Conservation (phyloP, 1,139 yeast species). For the Blastobotrys indianensis region DNA sequence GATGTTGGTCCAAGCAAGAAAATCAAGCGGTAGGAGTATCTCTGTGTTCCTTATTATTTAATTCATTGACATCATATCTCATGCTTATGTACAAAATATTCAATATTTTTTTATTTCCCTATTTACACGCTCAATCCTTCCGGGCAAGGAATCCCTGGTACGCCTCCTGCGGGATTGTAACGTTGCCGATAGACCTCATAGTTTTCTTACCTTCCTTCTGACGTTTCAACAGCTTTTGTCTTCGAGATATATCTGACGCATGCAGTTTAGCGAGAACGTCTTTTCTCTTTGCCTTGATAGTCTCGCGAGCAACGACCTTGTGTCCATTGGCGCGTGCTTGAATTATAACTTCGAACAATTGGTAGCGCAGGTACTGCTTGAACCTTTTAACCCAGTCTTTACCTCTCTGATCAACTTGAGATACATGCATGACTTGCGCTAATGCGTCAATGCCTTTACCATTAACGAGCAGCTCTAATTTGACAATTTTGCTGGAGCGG, state of each 20-base stretch:
- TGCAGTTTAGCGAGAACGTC: conserved; percentile 89
- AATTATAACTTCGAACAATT: conserved; percentile 85
- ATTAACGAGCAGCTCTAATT: conserved; percentile 82
- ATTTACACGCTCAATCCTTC: conserved; percentile 8
- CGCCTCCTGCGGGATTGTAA: conserved; percentile 80
- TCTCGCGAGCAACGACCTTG: conserved; percentile 82
- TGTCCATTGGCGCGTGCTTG: conserved; percentile 78
- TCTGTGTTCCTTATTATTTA: neutral
- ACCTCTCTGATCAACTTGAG: conserved; percentile 69
- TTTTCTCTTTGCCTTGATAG: conserved; percentile 86
- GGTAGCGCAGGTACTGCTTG: conserved; percentile 71
- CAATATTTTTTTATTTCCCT: neutral
- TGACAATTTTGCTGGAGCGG: conserved; percentile 69
- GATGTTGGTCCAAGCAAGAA: conserved; percentile 1
- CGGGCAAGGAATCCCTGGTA: conserved; percentile 37
- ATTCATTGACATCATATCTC: neutral
- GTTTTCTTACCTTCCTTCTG: conserved; percentile 93
- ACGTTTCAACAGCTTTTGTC: conserved; percentile 78
- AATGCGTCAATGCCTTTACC: conserved; percentile 89
- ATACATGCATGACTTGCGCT: conserved; percentile 80
- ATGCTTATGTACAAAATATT: neutral
- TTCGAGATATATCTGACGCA: conserved; percentile 87
- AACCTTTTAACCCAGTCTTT: conserved; percentile 77
- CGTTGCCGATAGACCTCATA: conserved; percentile 74
- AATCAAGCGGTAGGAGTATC: neutral